These are phyloP conservation scores for Naganishia kalamii DNA, from an alignment of 768 basidiomycete species.

Conservation along the genomic window DNA sequence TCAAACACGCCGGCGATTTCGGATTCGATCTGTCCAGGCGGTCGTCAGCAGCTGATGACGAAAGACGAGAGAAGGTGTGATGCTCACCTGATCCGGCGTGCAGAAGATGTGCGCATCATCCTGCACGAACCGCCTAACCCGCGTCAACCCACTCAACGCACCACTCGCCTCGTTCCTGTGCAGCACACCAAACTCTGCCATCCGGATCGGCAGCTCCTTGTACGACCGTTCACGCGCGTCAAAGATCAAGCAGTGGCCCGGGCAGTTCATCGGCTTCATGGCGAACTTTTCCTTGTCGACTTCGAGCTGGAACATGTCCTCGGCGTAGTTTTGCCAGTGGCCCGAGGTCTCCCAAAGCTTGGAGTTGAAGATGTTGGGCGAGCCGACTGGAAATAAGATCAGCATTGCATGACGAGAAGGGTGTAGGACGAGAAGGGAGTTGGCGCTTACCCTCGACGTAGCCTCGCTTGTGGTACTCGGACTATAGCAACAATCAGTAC, in stretches of 20 bases:
- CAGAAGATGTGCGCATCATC: conserved; percentile 99
- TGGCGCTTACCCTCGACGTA: conserved; percentile 67
- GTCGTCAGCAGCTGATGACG: background rate
- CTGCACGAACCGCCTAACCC: conserved; percentile 91
- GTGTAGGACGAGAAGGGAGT: background rate
- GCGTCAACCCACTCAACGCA: conserved; percentile 82
- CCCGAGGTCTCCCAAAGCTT: conserved; percentile 98
- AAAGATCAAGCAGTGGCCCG: conserved; percentile 92
- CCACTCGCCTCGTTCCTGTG: conserved; percentile 96
- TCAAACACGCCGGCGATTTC: conserved; percentile 85
- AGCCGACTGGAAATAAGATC: conserved; percentile 69
- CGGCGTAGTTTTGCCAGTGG: conserved; percentile 96
- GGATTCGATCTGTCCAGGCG: conserved; percentile 60
- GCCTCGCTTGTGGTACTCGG: conserved; percentile 88
- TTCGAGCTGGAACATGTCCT: conserved; percentile 93
- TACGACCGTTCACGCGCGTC: conserved; percentile 89
- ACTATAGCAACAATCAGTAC: conserved; percentile 48
- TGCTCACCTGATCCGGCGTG: conserved; percentile 71
- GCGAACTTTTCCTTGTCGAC: conserved; percentile 95
- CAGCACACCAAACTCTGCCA: conserved; percentile 97
- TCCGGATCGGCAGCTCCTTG: conserved; percentile 89
- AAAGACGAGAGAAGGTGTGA: background rate
- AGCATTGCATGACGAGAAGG: background rate
- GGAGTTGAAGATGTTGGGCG: conserved; percentile 93
- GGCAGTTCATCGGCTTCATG: conserved; percentile 97